Conservation (phyloP, 2,329 filamentous ascomycete species). For the Colletotrichum sp. region DNA sequence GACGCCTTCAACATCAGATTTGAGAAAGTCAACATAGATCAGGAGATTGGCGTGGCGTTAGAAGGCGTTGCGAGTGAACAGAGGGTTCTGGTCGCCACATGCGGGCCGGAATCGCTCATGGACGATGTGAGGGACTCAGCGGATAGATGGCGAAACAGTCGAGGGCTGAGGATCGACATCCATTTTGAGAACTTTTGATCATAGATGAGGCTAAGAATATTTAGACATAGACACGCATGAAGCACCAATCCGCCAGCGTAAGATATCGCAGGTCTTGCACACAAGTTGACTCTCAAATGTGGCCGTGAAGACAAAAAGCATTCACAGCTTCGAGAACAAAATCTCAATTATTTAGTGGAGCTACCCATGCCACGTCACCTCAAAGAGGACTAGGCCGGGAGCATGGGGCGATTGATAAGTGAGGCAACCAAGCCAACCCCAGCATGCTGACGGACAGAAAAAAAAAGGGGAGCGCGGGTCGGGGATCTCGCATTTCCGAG, state of each 20-base stretch:
- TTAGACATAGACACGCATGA: neutral
- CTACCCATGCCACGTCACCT: neutral
- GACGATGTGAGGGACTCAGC: neutral
- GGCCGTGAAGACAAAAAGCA: too few species aligned
- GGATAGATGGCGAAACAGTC: neutral
- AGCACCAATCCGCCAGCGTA: neutral
- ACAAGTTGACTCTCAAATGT: neutral
- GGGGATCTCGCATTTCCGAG: neutral
- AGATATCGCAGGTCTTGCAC: neutral
- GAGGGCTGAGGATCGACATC: neutral
- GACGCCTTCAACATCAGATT: neutral
- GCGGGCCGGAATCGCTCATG: neutral
- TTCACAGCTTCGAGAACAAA: neutral
- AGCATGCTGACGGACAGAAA: neutral
- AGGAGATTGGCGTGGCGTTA: neutral
- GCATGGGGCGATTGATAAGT: neutral
- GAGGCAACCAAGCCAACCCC: neutral
- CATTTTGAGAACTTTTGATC: neutral
- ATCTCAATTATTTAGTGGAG: neutral
- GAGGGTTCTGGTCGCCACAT: neutral
- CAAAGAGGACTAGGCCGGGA: neutral
- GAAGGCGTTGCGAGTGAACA: neutral
- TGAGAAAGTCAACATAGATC: neutral
- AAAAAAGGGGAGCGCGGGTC: neutral
- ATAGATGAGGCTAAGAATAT: neutral